Evolutionary conservation across 192 early-diverging fungal species (phyloP).

Genomic region (Coemansia sp.): DNA sequence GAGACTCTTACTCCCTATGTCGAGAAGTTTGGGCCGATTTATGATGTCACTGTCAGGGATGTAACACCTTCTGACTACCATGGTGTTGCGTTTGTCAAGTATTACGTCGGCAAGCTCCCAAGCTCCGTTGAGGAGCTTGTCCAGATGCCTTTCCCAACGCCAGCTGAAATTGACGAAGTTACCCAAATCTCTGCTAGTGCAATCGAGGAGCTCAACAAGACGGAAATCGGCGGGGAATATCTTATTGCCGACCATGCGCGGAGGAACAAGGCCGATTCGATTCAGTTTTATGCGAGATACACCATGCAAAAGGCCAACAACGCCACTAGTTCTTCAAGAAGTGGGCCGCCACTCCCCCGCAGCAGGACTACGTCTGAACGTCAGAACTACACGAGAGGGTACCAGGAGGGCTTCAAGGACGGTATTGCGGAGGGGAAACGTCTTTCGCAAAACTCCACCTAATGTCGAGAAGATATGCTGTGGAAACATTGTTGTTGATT

Average conservation of each 20-base stretch:
- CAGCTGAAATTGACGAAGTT: slow-evolving; percentile 24
- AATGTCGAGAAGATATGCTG: background rate
- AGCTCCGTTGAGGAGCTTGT: slow-evolving; percentile 33
- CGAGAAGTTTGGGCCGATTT: slow-evolving; percentile 31
- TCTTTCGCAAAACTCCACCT: background rate
- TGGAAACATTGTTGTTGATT: background rate
- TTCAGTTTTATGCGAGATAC: slow-evolving; percentile 39
- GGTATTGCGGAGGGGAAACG: slow-evolving; percentile 18
- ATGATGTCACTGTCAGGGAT: slow-evolving; percentile 17
- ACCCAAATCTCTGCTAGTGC: slow-evolving; percentile 8
- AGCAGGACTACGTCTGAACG: background rate
- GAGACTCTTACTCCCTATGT: slow-evolving; percentile 15
- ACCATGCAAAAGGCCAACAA: slow-evolving; percentile 21
- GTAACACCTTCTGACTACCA: background rate
- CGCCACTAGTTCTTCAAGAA: slow-evolving; percentile 2
- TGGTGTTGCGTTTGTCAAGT: slow-evolving; percentile 37
- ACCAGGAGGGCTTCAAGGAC: slow-evolving; percentile 39
- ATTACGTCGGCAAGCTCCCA: slow-evolving; percentile 37
- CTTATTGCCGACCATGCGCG: slow-evolving; percentile 8
- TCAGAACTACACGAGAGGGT: slow-evolving; percentile 24
- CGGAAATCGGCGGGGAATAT: slow-evolving; percentile 4
- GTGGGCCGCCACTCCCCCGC: too few species aligned
- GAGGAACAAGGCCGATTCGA: slow-evolving; percentile 36
- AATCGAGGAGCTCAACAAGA: slow-evolving; percentile 17
- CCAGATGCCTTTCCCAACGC: slow-evolving; percentile 19